Evolutionary conservation across 768 basidiomycete species (phyloP), one percentile per base, ranked within the genome.

Genomic region (Mycena venus): DNA sequence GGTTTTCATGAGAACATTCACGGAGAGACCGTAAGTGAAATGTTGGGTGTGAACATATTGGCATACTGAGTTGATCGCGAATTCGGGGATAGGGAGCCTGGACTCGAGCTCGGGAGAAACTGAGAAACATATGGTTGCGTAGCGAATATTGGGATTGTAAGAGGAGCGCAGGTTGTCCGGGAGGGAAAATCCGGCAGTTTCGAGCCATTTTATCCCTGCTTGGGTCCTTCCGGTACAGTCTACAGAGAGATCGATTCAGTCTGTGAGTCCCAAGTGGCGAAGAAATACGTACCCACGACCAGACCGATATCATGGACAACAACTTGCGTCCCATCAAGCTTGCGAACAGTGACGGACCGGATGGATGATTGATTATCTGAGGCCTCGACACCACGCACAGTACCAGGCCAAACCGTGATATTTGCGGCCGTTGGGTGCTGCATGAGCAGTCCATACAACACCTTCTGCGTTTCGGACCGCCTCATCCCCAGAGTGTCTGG

Each of bases 241-340:
- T 70, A 11, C 19, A 23, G n/a, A n/a, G n/a, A n/a, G n/a, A n/a
- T n/a, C n/a, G n/a, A 79, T 75, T 21, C 70, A 29, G 78, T 67
- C 14, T 42, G 55, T 12, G 14, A 21, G 4, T 60, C 25, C 6
- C 65, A 60, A 15, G 40, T 4, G 17, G 65, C 25, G 11, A 70
- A 27, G 21, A 55, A 21, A 40, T 38, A 23, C 53, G 14, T 23
- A 77, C 60, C 68, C 4, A 71, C 62, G 23, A 77, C 66, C 4
- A 77, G 67, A 2, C 55, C 69, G 15, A 73, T 58, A 38, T 75
- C 71, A n/a, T 71, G 58, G 9, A 77, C n/a, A 4, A 17, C 19
- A 31, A 36, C 38, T 36, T 56, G n/a, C 3, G 68, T 40, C 25
- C 73, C 78, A 62, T 65, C 36, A 14, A 38, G 36, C 36, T 38